Evolutionary conservation across 495 filamentous ascomycete species (phyloP).

Genomic region (Geoglossum glabrum): DNA sequence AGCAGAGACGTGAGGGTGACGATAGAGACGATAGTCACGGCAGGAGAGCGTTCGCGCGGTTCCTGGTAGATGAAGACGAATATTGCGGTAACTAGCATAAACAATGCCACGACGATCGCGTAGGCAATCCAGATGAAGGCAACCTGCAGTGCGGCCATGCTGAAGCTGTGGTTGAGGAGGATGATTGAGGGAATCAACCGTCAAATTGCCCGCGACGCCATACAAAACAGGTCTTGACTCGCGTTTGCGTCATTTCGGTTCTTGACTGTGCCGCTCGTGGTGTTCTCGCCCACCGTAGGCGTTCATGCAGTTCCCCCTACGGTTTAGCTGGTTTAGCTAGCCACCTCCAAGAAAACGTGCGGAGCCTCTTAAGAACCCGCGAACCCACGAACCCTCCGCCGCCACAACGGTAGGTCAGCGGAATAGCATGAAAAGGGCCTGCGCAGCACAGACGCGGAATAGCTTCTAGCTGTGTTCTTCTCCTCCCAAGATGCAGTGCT

Average conservation of each 20-base stretch:
- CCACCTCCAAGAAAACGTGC: too few species aligned
- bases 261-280: not conserved
- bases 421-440: not conserved
- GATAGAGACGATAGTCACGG: conserved; percentile 65
- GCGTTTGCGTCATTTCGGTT: not conserved
- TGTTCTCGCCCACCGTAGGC: not conserved
- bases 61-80: conserved; percentile 79
- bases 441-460: not conserved
- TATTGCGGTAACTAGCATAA: conserved; percentile 49
- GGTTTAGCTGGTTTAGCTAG: not conserved
- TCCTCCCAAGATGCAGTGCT: conserved; percentile 44
- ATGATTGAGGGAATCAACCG: not conserved
- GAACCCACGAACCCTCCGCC: too few species aligned
- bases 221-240: not conserved
- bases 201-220: not conserved
- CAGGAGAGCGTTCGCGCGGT: conserved; percentile 61
- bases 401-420: not conserved
- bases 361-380: too few species aligned
- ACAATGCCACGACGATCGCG: conserved; percentile 51
- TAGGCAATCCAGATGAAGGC: conserved; percentile 87
- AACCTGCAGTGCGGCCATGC: conserved; percentile 45
- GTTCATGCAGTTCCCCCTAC: not conserved
- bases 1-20: conserved; percentile 70
- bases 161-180: not conserved
- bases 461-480: not conserved